Base-by-base conservation (phyloP, 495 filamentous ascomycete species). In the Podospora anserina region DNA sequence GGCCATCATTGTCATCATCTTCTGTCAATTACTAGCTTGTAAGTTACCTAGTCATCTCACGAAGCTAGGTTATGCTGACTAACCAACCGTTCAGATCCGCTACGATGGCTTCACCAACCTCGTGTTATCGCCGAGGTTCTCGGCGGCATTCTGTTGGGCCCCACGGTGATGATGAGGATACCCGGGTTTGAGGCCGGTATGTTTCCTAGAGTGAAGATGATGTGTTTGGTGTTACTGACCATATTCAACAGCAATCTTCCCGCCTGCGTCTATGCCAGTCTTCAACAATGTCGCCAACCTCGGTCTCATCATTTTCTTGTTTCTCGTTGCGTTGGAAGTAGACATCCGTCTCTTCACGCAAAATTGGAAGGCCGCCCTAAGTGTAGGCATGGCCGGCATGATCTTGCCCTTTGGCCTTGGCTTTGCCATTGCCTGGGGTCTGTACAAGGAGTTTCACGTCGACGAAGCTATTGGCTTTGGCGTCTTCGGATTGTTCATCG, bases 111-210 rank as follows among this genome's bases (percentile, higher is more conserved):
- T 59, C 90, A 91, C 65, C 94, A 98, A 75, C 94, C 94, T 60
- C 88, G 90, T 67, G 94, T 98, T 68, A 99, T 99, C 72, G 92
- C 95, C 56, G 95, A 98, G 85, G 92, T 99, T 55, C 90, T 99
- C 69, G 94, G 90, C 26, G 95, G 95, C 65, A 93, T 99, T 73
- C 75, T 99, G 5, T 83, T 99, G 9, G 95, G 94, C 54, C 94
- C 92, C 5, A 92, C 91, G 1, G 92, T 96, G 20, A 85, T 96
- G 84, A 91, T 92, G 70, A 88, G 88, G 34, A 91, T 96, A 49
- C 92, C 92, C 3, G 89, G 90, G 62, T 99, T 97, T 78, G 86
- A 86, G 34, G 75, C 85, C 4, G 79, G 90, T 73, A 90, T 89
- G 23, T 71, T 78, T 64, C 79, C 89, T n/a, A 87, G 20, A 27